Conservation (phyloP, 2,329 filamentous ascomycete genomes). For the Aureobasidium vineae region DNA sequence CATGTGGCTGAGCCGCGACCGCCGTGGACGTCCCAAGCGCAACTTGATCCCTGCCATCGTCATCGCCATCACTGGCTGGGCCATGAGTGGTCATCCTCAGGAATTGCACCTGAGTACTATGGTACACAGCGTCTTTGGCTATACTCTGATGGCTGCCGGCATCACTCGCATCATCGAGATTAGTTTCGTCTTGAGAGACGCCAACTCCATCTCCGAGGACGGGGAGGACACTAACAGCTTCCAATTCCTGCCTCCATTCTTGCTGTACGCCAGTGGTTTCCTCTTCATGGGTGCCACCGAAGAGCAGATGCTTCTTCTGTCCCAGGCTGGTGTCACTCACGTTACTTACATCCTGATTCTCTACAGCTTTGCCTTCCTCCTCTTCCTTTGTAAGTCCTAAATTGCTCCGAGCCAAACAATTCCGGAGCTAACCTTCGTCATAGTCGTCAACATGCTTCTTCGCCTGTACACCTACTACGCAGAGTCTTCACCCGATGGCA, state of each 20-base stretch:
- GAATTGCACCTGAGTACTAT: slow-evolving; percentile 77
- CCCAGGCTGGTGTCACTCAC: slow-evolving; percentile 73
- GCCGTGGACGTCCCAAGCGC: slow-evolving; percentile 80
- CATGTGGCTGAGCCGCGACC: slow-evolving; percentile 83
- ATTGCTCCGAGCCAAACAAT: too few species aligned
- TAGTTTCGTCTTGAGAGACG: slow-evolving; percentile 78
- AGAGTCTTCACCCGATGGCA: slow-evolving; percentile 44
- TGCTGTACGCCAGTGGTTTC: slow-evolving; percentile 89
- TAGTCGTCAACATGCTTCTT: slow-evolving; percentile 79
- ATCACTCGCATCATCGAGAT: slow-evolving; percentile 85
- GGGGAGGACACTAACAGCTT: slow-evolving; percentile 52
- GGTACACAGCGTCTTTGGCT: slow-evolving; percentile 87
- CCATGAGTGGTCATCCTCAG: slow-evolving; percentile 90
- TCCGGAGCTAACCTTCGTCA: background rate
- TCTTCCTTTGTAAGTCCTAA: slow-evolving; percentile 71
- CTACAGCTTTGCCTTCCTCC: slow-evolving; percentile 82
- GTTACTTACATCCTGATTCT: slow-evolving; percentile 90
- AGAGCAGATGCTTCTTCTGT: slow-evolving; percentile 84
- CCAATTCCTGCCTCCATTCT: slow-evolving; percentile 43
- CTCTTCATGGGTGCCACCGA: slow-evolving; percentile 98
- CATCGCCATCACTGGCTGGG: slow-evolving; percentile 89
- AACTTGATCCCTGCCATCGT: slow-evolving; percentile 93
- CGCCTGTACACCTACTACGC: slow-evolving; percentile 72
- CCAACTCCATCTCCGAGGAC: slow-evolving; percentile 41
- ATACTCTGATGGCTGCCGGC: slow-evolving; percentile 90